phyloP scores from a whole-genome alignment of 1,139 yeast species.

The Saccharomyces hybrid region DNA sequence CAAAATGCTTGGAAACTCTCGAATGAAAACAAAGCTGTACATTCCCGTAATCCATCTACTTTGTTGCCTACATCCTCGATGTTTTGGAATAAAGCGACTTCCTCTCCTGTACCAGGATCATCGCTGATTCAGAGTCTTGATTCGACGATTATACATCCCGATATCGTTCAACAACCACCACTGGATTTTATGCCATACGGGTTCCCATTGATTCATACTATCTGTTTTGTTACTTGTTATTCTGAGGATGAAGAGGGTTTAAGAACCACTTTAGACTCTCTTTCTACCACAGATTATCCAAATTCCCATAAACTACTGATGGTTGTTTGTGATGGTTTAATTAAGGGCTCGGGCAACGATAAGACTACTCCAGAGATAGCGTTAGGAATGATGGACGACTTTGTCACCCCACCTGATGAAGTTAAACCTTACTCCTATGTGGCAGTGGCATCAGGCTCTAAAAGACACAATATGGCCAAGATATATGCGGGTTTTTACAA shows the following conservation, averaged over 20 bases:
- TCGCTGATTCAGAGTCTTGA: slow-evolving; percentile 43
- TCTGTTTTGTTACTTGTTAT: slow-evolving; percentile 84
- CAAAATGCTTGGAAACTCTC: slow-evolving; percentile 25
- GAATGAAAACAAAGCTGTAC: slow-evolving; percentile 8
- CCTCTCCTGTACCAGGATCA: slow-evolving; percentile 4
- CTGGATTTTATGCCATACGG: slow-evolving; percentile 80
- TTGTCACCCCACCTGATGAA: slow-evolving; percentile 59
- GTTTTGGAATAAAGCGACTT: slow-evolving; percentile 6
- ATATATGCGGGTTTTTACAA: slow-evolving; percentile 86
- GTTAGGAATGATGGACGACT: slow-evolving; percentile 80
- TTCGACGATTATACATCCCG: slow-evolving; percentile 64
- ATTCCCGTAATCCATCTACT: slow-evolving; percentile 2
- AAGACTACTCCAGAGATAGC: slow-evolving; percentile 82
- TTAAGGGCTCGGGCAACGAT: slow-evolving; percentile 90
- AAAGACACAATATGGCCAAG: slow-evolving; percentile 97
- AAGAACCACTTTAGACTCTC: slow-evolving; percentile 80
- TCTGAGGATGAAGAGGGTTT: slow-evolving; percentile 86
- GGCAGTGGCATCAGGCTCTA: slow-evolving; percentile 87
- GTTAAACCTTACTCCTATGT: slow-evolving; percentile 80
- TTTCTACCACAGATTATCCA: slow-evolving; percentile 90
- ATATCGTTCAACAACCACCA: slow-evolving; percentile 81
- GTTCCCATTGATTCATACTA: slow-evolving; percentile 77
- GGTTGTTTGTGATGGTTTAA: slow-evolving; percentile 85
- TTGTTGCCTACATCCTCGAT: slow-evolving; percentile 9
- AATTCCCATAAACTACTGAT: slow-evolving; percentile 83